phyloP scores from a whole-genome alignment of 2,329 filamentous ascomycete species.

The Neonectria coccinea region DNA sequence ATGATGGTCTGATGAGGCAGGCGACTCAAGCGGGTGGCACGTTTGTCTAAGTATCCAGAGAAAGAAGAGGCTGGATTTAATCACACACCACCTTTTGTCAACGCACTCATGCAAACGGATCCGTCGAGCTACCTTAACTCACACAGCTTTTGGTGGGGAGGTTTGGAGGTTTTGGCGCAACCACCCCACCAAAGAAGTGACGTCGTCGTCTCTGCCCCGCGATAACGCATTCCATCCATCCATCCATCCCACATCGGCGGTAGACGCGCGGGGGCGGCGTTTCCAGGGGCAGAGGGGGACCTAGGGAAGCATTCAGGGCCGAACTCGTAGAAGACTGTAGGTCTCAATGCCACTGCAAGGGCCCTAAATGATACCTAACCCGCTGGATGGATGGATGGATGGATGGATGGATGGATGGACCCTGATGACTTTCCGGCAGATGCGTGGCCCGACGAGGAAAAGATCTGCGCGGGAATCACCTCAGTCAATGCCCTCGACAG shows the following conservation, averaged over 20 bases:
- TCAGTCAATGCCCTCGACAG: neutral
- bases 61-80: neutral
- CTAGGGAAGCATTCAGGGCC: constrained; percentile 4
- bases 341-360: neutral
- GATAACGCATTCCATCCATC: constrained; percentile 13
- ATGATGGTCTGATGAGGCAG: constrained; percentile 5
- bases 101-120: neutral
- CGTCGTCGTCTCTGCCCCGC: constrained; percentile 26
- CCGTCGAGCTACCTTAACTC: neutral
- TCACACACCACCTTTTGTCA: neutral
- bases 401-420: too few relatives aligned
- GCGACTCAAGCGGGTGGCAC: neutral
- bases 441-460: neutral
- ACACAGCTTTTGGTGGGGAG: constrained; percentile 31
- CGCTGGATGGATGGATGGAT: neutral
- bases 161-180: constrained; percentile 17
- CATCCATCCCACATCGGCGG: constrained; percentile 10
- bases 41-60: neutral
- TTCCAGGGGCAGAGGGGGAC: neutral
- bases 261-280: constrained; percentile 17
- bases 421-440: neutral
- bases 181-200: constrained; percentile 32
- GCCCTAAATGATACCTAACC: neutral
- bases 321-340: too few relatives aligned
- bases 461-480: neutral